These are phyloP conservation scores for Hsuehochloa calcarea DNA, from an alignment of 176 grass and related monocot genomes.

Conservation along the genomic window DNA sequence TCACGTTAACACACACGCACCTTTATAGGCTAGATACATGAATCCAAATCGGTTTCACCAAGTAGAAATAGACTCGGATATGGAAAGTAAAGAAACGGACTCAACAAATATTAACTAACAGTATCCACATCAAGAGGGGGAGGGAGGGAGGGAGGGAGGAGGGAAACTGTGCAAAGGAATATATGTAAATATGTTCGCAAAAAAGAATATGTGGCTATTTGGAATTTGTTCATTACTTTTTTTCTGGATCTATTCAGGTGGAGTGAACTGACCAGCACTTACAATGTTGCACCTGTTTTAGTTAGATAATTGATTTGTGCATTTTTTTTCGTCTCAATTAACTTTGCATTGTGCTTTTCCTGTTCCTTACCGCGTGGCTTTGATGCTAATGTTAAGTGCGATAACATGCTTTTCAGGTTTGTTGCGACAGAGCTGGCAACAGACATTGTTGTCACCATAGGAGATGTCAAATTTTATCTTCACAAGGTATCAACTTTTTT, in stretches of 20 bases:
- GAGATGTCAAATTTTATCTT: constrained; percentile 91
- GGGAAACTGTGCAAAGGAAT: background rate
- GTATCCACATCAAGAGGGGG: background rate
- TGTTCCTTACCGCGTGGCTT: background rate
- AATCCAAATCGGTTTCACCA: no score
- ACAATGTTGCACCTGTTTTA: background rate
- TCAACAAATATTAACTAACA: no score
- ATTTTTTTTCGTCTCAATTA: background rate
- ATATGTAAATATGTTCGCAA: background rate
- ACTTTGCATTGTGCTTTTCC: background rate
- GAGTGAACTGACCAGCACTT: background rate
- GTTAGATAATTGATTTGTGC: background rate
- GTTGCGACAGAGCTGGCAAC: constrained; percentile 90
- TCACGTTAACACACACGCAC: no score
- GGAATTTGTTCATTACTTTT: background rate
- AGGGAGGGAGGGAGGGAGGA: background rate
- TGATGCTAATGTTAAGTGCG: background rate
- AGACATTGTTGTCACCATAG: constrained; percentile 76
- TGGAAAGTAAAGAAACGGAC: no score
- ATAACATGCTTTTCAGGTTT: constrained; percentile 68
- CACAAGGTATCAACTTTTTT: constrained; percentile 71
- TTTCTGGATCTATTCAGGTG: background rate
- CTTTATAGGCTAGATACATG: no score
- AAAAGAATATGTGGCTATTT: background rate
- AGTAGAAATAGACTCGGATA: no score